Evolutionary conservation across 176 grass and related monocot species (phyloP).

Genomic region (bread wheat (Triticum aestivum)): DNA sequence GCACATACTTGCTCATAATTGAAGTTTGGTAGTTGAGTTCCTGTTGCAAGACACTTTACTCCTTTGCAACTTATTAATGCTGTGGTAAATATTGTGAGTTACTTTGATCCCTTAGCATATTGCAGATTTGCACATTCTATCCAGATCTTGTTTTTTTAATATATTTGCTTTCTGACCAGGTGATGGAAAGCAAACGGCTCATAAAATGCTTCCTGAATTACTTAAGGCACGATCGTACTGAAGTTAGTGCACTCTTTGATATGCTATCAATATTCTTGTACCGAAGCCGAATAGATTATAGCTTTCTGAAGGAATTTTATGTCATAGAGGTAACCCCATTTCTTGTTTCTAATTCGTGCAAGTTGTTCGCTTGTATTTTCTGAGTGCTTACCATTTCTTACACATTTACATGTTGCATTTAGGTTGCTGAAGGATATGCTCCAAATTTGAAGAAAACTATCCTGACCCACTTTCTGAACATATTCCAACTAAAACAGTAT

Average conservation of each 20-base stretch:
- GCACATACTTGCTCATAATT: background rate
- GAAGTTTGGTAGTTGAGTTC: background rate
- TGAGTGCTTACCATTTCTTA: constrained; percentile 30
- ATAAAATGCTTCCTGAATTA: constrained; percentile 99
- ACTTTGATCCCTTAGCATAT: background rate
- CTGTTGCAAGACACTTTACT: background rate
- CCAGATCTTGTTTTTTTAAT: background rate
- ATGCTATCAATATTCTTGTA: constrained; percentile 99
- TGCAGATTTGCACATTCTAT: background rate
- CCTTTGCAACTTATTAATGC: background rate
- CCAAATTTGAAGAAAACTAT: constrained; percentile 90
- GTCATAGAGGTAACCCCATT: constrained; percentile 77
- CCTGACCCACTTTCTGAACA: constrained; percentile 84
- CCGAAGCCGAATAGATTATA: constrained; percentile 95
- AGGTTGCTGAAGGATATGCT: constrained; percentile 96
- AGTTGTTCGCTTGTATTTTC: constrained; percentile 15
- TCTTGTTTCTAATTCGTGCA: background rate
- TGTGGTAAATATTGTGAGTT: background rate
- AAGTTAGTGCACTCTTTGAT: constrained; percentile 96
- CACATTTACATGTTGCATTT: constrained; percentile 18
- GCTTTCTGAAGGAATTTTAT: constrained; percentile 97
- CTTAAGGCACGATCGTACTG: constrained; percentile 75
- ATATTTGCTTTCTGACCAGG: constrained; percentile 49
- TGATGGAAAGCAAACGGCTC: constrained; percentile 98
- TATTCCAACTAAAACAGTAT: constrained; percentile 94